Base-by-base conservation (phyloP, 106 monocot species). In the Dendrobium chrysotoxum region DNA sequence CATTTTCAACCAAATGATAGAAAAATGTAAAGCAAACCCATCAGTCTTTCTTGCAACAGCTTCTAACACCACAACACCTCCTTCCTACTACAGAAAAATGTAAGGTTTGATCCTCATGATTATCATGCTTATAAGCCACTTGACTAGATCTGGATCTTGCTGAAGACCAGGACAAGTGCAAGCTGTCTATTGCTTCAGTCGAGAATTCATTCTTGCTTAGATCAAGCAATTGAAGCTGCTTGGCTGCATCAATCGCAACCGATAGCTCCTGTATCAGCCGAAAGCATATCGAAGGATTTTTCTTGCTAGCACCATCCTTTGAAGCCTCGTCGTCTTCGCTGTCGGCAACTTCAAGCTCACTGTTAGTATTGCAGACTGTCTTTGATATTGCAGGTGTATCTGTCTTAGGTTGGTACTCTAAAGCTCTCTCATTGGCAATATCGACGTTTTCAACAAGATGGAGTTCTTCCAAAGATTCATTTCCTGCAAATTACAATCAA, bases 381-480 rank as follows among this genome's bases (percentile, higher is more conserved):
- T 76, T 45, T 57, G 74, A 5, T 50, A 40, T 7, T 45, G 53
- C 35, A 54, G 45, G 39, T 12, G 55, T 15, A 9, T 77, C 15
- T 20, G 18, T 4, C 17, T 39, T 40, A 7, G 74, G 17, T 20
- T 75, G 74, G 53, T 72, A 71, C 50, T 77, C 77, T 55, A 73
- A 40, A 46, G 75, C 28, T 86, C 66, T 87, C 75, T 91, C 86
- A 23, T 58, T 35, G 30, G 80, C 39, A 21, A 82, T 23, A 77
- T 87, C 65, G n/a, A 78, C 76, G 75, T 94, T 97, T 26, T 86
- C 88, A 8, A 91, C 87, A 54, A 97, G 23, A 84, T 83, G 77
- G 31, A 97, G 90, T 75, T 97, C 97, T 83, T 97, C 94, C 75
- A 97, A 57, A 55, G 85, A 84, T 50, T 84, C 82, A 77, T 93